Evolutionary conservation across 306 rosid genomes (phyloP).

Genomic region (Biancaea sappan): DNA sequence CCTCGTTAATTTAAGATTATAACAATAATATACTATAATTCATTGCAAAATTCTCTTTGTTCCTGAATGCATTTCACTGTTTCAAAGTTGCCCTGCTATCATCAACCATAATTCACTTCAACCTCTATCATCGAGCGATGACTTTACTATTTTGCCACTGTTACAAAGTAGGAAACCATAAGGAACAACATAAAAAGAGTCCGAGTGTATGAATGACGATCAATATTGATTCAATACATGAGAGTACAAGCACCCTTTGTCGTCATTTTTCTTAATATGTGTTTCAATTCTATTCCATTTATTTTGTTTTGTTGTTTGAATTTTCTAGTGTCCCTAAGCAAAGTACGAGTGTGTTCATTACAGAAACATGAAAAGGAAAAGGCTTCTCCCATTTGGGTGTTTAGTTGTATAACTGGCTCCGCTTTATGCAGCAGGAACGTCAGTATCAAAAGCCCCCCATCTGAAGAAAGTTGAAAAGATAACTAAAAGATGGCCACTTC

Average conservation of each 20-base stretch:
- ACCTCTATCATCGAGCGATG: neutral
- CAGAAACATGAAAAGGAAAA: neutral
- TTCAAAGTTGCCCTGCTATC: too few relatives aligned
- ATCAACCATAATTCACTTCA: too few relatives aligned
- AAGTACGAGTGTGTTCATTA: neutral
- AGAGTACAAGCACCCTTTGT: neutral
- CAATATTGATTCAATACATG: too few relatives aligned
- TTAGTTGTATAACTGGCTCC: neutral
- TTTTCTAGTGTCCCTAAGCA: neutral
- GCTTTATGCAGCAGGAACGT: slow-evolving; percentile 22
- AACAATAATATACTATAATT: too few relatives aligned
- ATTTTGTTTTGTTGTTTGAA: neutral
- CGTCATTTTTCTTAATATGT: neutral
- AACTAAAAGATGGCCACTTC: neutral
- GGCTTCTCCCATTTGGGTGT: neutral
- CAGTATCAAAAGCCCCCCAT: slow-evolving; percentile 7
- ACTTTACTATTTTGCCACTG: neutral
- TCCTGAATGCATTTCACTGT: too few relatives aligned
- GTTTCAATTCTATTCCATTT: neutral
- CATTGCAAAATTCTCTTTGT: too few relatives aligned
- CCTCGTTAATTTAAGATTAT: too few relatives aligned
- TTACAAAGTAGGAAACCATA: neutral
- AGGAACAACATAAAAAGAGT: neutral
- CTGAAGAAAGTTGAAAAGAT: neutral
- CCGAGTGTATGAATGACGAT: neutral